phyloP scores from a whole-genome alignment of 805 yeast genomes.

The Danielia oregonensis region DNA sequence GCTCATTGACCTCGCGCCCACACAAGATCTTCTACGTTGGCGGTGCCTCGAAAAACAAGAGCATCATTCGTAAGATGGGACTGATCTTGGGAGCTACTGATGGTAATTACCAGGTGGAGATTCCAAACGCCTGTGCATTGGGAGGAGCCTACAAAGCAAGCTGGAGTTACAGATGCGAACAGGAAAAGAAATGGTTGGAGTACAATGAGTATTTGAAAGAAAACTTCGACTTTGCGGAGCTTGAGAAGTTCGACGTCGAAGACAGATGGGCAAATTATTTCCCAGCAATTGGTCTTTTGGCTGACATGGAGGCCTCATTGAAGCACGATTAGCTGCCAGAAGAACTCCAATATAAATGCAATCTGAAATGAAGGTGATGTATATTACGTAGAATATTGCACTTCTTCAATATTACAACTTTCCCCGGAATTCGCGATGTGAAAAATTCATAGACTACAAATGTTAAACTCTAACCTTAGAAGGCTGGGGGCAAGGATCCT shows the following conservation, averaged over 20 bases:
- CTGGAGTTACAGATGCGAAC: conserved; percentile 54
- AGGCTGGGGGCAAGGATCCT: too few relatives aligned
- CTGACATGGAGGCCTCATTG: conserved; percentile 37
- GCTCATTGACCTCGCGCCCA: conserved; percentile 54
- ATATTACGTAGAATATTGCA: too few relatives aligned
- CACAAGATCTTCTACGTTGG: conserved; percentile 78
- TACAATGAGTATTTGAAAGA: conserved; percentile 39
- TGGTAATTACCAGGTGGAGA: conserved; percentile 69
- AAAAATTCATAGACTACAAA: neutral
- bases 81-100: conserved; percentile 61
- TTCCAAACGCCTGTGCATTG: conserved; percentile 86
- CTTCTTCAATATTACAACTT: too few relatives aligned
- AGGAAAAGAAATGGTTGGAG: conserved; percentile 32
- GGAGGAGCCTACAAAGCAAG: conserved; percentile 88
- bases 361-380: too few relatives aligned
- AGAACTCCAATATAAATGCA: too few relatives aligned
- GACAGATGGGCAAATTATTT: conserved; percentile 48
- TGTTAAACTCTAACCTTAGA: too few relatives aligned
- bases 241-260: conserved; percentile 37
- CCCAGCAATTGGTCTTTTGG: conserved; percentile 50
- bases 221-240: conserved; percentile 41
- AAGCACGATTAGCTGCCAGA: conserved; percentile 5
- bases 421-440: too few relatives aligned
- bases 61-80: conserved; percentile 67
- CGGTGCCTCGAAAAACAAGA: conserved; percentile 72